Conservation (phyloP, 1,139 yeast species). For the Chernovozyma sophiae-reginae region DNA sequence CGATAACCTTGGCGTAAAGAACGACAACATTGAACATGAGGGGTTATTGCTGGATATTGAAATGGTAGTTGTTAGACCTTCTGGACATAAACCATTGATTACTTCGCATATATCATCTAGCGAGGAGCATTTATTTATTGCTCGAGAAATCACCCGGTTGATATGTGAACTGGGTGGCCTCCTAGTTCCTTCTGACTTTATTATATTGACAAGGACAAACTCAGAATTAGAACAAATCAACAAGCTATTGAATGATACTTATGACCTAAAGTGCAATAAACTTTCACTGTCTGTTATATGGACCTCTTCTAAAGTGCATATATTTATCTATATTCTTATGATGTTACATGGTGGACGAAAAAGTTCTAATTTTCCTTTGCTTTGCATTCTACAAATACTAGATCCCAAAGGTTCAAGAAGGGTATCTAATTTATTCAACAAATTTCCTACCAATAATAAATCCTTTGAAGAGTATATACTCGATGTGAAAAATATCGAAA, state of each 20-base stretch:
- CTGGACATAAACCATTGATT: constrained; percentile 30
- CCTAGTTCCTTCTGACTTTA: constrained; percentile 49
- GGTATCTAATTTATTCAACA: constrained; percentile 24
- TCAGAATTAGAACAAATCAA: constrained; percentile 44
- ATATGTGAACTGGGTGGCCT: constrained; percentile 43
- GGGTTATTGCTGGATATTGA: neutral
- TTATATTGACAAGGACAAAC: constrained; percentile 53
- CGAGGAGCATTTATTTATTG: constrained; percentile 41
- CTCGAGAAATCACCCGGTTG: constrained; percentile 42
- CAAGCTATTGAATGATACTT: constrained; percentile 29
- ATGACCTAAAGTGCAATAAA: constrained; percentile 41
- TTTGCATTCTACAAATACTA: constrained; percentile 25
- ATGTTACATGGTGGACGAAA: constrained; percentile 27
- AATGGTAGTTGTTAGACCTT: constrained; percentile 12
- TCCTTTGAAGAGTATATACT: constrained; percentile 10
- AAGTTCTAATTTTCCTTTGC: constrained; percentile 32
- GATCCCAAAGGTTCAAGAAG: constrained; percentile 27
- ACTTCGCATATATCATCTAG: constrained; percentile 17
- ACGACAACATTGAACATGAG: neutral
- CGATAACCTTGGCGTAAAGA: neutral
- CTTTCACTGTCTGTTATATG: constrained; percentile 50
- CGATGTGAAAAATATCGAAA: constrained; percentile 1
- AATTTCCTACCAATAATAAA: neutral
- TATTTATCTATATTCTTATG: constrained; percentile 48
- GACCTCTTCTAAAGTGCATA: constrained; percentile 47